Conservation (phyloP, 495 filamentous ascomycete species). For the Penicillium simplicissimum region DNA sequence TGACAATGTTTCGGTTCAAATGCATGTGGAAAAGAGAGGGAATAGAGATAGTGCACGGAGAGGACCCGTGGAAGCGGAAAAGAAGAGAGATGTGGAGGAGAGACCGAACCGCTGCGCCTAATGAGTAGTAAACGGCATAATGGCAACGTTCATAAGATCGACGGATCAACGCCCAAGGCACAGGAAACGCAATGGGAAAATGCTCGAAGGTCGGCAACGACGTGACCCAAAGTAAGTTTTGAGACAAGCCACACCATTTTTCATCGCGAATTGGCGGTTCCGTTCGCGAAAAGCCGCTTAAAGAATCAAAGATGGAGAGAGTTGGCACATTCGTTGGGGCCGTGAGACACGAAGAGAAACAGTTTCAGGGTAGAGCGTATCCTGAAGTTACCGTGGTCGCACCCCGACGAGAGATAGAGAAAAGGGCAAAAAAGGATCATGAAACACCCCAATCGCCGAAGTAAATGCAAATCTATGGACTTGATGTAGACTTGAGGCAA, state of each 20-base stretch:
- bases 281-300: neutral
- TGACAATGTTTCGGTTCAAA: conserved; percentile 25
- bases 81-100: conserved; percentile 26
- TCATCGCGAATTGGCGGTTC: conserved; percentile 4
- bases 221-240: conserved; percentile 11
- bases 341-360: neutral
- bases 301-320: conserved; percentile 11
- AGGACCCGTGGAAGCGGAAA: conserved; percentile 13
- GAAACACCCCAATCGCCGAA: conserved; percentile 31
- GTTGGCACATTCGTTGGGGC: conserved; percentile 1
- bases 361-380: neutral
- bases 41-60: neutral
- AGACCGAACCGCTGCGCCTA: conserved; percentile 18
- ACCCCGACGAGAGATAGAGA: neutral
- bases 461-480: conserved; percentile 36
- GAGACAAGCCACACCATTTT: conserved; percentile 24
- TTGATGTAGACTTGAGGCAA: conserved; percentile 22
- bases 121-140: conserved; percentile 13
- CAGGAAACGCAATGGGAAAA: conserved; percentile 1
- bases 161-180: conserved; percentile 16
- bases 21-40: conserved; percentile 32
- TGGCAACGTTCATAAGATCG: conserved; percentile 31
- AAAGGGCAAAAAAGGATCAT: conserved; percentile 10
- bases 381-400: neutral
- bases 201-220: conserved; percentile 9